A percentile compares a stretch with the other conserved stretches of the same genome.
Evolutionary conservation across 2,329 filamentous ascomycete genomes (phyloP).

Genomic region (Scedosporium minutisporum): DNA sequence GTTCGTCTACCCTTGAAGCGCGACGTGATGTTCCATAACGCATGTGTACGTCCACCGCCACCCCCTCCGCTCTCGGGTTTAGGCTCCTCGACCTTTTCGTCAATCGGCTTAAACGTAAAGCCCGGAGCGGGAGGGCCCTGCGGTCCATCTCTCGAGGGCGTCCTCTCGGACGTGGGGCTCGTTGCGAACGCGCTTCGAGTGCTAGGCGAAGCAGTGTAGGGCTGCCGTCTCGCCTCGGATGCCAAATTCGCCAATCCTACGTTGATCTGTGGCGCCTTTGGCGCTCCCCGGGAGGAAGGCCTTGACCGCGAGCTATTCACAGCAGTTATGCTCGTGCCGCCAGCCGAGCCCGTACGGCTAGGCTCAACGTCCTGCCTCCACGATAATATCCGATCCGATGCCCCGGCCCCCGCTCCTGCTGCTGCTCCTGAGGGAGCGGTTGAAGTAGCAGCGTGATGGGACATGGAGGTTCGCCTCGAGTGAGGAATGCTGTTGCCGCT

Average conservation of each 20-base stretch:
- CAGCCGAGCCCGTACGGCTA: slow-evolving; percentile 11
- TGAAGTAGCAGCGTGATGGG: slow-evolving; percentile 13
- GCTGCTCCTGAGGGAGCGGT: slow-evolving; percentile 12
- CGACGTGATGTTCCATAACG: slow-evolving; percentile 25
- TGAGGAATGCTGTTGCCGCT: slow-evolving; percentile 36
- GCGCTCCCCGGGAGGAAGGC: slow-evolving; percentile 30
- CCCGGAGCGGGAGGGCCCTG: slow-evolving; percentile 41
- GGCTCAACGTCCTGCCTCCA: slow-evolving; percentile 66
- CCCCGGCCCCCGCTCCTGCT: neutral
- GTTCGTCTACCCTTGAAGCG: slow-evolving; percentile 11
- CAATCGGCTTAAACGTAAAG: slow-evolving; percentile 38
- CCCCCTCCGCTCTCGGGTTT: slow-evolving; percentile 38
- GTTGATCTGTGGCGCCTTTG: slow-evolving; percentile 29
- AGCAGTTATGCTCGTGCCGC: slow-evolving; percentile 21
- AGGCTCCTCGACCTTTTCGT: slow-evolving; percentile 43
- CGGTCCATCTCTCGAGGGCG: slow-evolving; percentile 16
- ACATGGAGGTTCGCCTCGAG: slow-evolving; percentile 46
- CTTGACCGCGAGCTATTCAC: slow-evolving; percentile 43
- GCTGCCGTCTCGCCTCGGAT: slow-evolving; percentile 35
- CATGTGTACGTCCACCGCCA: slow-evolving; percentile 26
- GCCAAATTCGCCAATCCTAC: slow-evolving; percentile 28
- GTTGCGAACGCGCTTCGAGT: slow-evolving; percentile 10
- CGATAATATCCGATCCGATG: slow-evolving; percentile 67
- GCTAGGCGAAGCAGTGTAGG: slow-evolving; percentile 24
- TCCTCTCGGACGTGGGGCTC: slow-evolving; percentile 28